These are phyloP conservation scores for Rubroboletus satanas DNA, from an alignment of 768 basidiomycete species.

Conservation along the genomic window DNA sequence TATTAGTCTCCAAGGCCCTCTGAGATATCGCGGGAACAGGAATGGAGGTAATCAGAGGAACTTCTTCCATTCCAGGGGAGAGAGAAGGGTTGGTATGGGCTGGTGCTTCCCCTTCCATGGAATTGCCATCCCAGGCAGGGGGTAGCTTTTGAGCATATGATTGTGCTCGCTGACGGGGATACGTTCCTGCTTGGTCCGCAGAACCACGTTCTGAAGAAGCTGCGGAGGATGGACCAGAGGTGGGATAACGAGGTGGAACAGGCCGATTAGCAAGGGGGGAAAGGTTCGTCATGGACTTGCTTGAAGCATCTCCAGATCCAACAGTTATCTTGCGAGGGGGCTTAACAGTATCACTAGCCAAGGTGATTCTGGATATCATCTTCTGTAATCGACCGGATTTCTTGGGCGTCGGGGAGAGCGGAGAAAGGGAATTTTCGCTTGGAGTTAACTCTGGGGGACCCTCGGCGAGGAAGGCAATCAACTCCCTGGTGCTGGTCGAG, in stretches of 20 bases:
- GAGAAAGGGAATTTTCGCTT: slow-evolving; percentile 42
- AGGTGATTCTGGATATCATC: slow-evolving; percentile 77
- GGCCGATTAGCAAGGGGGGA: slow-evolving; percentile 55
- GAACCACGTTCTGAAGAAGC: slow-evolving; percentile 34
- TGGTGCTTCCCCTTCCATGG: slow-evolving; percentile 9
- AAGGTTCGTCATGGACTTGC: slow-evolving; percentile 38
- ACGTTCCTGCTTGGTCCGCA: slow-evolving; percentile 13
- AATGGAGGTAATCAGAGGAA: not conserved
- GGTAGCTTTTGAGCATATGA: slow-evolving; percentile 23
- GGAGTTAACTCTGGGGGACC: slow-evolving; percentile 46
- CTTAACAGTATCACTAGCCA: slow-evolving; percentile 35
- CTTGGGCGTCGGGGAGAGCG: slow-evolving; percentile 29
- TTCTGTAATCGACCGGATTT: slow-evolving; percentile 67
- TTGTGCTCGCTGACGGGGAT: slow-evolving; percentile 27
- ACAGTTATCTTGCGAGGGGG: slow-evolving; percentile 33
- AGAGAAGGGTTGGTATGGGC: slow-evolving; percentile 4
- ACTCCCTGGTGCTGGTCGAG: slow-evolving; percentile 44
- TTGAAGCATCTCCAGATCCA: slow-evolving; percentile 19
- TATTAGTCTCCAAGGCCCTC: slow-evolving; percentile 3
- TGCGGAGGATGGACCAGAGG: slow-evolving; percentile 44
- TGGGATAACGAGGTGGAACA: slow-evolving; percentile 55
- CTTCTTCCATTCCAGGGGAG: slow-evolving; percentile 4
- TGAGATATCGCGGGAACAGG: slow-evolving; percentile 6
- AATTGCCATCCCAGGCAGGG: slow-evolving; percentile 18
- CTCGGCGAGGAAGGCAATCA: slow-evolving; percentile 56